Evolutionary conservation across 2,329 filamentous ascomycete genomes (phyloP).

Genomic region (Corinectria fuckeliana): DNA sequence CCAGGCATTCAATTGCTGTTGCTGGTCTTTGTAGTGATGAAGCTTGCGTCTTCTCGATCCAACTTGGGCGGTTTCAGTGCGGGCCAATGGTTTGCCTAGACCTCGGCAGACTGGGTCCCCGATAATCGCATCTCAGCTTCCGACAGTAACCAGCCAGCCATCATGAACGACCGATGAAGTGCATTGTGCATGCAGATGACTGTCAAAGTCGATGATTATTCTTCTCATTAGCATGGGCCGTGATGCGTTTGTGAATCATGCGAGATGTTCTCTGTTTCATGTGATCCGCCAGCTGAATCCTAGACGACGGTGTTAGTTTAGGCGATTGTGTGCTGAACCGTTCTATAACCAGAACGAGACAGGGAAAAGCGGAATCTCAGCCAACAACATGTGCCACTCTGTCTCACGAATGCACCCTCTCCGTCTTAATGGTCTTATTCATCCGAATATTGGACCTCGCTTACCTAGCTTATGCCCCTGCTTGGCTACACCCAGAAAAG

Average conservation of each 20-base stretch:
- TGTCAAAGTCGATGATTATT: neutral
- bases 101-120: constrained; percentile 26
- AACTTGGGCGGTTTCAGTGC: constrained; percentile 1
- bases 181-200: neutral
- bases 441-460: neutral
- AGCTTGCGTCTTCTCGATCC: constrained; percentile 7
- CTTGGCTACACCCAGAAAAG: neutral
- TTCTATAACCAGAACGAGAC: neutral
- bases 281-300: neutral
- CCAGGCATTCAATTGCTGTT: neutral
- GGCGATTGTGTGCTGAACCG: neutral
- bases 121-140: constrained; percentile 29
- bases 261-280: neutral
- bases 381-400: neutral
- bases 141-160: constrained; percentile 2
- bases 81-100: constrained; percentile 14
- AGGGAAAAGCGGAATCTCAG: neutral
- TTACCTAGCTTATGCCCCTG: neutral
- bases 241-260: neutral
- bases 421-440: neutral
- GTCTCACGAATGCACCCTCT: neutral
- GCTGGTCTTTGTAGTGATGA: constrained; percentile 6
- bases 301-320: neutral
- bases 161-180: neutral
- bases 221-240: neutral